These are phyloP conservation scores for Diatrype stigma DNA, from an alignment of 2,329 filamentous ascomycete species.

Conservation along the genomic window DNA sequence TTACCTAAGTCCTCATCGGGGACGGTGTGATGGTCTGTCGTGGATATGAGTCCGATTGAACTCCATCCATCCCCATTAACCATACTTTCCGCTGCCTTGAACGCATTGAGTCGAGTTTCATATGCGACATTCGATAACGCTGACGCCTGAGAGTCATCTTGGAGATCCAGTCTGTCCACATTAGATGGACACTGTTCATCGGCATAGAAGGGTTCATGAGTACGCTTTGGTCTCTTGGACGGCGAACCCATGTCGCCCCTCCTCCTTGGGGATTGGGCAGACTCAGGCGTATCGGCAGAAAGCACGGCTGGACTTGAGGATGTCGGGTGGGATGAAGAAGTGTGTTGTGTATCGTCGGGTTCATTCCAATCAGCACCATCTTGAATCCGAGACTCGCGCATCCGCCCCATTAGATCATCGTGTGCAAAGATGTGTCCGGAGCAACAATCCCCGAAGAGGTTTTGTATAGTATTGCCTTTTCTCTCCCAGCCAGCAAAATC, in stretches of 20 bases:
- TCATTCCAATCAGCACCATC: slow-evolving; percentile 7
- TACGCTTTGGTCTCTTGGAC: not conserved
- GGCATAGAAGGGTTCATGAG: not conserved
- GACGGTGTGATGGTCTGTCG: slow-evolving; percentile 34
- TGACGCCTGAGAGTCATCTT: slow-evolving; percentile 28
- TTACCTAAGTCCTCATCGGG: slow-evolving; percentile 32
- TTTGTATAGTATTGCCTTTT: slow-evolving; percentile 58
- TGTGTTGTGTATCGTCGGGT: slow-evolving; percentile 14
- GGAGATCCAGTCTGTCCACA: slow-evolving; percentile 10
- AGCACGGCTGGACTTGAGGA: slow-evolving; percentile 2
- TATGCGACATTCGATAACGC: slow-evolving; percentile 23
- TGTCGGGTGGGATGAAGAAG: not conserved
- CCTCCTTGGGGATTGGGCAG: not conserved
- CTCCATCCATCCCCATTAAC: slow-evolving; percentile 13
- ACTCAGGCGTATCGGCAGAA: not conserved
- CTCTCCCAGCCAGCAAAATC: slow-evolving; percentile 58
- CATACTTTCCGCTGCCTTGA: slow-evolving; percentile 24
- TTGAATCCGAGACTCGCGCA: slow-evolving; percentile 1
- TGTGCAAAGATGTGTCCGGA: slow-evolving; percentile 57
- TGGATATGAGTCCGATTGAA: slow-evolving; percentile 32
- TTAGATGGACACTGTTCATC: slow-evolving; percentile 10
- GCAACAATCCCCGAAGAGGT: slow-evolving; percentile 69
- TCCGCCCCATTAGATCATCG: slow-evolving; percentile 54
- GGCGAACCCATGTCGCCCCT: no score
- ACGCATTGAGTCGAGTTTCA: slow-evolving; percentile 27